Evolutionary conservation across 2,329 filamentous ascomycete genomes (phyloP).

Genomic region (Diaporthe ampelina): DNA sequence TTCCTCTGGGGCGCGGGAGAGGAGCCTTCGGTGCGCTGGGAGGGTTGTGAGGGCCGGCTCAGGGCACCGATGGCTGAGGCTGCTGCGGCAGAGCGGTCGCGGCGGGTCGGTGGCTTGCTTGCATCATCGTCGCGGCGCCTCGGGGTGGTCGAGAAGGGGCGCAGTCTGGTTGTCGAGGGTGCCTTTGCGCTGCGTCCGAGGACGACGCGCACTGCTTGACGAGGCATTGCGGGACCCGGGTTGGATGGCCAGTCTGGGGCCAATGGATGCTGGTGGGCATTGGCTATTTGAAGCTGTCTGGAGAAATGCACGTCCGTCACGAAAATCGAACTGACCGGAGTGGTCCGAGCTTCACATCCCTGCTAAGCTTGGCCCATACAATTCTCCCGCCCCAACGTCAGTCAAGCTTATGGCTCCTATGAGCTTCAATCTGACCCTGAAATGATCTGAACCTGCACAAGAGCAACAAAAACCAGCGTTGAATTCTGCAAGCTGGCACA

Average conservation of each 20-base stretch:
- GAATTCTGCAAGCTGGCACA: too few relatives aligned
- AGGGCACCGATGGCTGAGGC: constrained; percentile 40
- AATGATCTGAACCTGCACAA: neutral
- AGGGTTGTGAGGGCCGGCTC: constrained; percentile 25
- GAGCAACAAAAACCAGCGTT: neutral
- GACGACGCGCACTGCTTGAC: constrained; percentile 42
- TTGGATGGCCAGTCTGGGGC: constrained; percentile 1
- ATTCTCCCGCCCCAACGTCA: neutral
- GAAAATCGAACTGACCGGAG: constrained; percentile 22
- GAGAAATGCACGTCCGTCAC: constrained; percentile 21
- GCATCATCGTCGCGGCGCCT: constrained; percentile 28
- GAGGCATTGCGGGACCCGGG: constrained; percentile 36
- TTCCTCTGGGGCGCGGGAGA: neutral
- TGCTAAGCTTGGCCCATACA: neutral
- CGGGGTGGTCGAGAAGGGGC: constrained; percentile 37
- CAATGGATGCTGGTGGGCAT: neutral
- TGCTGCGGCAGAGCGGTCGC: constrained; percentile 39
- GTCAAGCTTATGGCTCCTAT: too few relatives aligned
- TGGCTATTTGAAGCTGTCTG: constrained; percentile 1
- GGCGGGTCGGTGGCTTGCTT: constrained; percentile 29
- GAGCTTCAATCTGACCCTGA: neutral
- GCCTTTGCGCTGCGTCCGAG: constrained; percentile 39
- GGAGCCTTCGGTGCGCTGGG: neutral
- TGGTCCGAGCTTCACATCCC: constrained; percentile 25
- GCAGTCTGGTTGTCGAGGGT: constrained; percentile 16